Base-by-base conservation (phyloP, 768 basidiomycete species). In the Leccinum boreale region DNA sequence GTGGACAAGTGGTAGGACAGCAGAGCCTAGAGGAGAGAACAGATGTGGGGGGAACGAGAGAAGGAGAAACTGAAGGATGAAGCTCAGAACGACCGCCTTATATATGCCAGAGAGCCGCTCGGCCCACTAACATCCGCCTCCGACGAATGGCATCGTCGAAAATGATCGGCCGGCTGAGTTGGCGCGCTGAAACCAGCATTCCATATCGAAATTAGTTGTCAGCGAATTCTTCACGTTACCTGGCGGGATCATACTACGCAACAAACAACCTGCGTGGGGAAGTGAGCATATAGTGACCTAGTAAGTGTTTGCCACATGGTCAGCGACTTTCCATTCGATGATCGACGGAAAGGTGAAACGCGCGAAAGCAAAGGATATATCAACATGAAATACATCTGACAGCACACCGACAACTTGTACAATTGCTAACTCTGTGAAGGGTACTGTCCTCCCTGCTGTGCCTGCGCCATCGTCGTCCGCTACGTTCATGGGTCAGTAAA, bases 401-500 rank as follows among this genome's bases (percentile, higher is more conserved):
- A 49, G 56, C 61, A 61, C 33, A 53, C 57, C 51, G 55, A 56
- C 36, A 35, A 53, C 44, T 58, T 64, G 51, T 64, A 68, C 10
- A 19, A 42, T 36, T 53, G 60, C 62, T 64, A 72, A 54, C 31
- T 58, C 58, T 74, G 67, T n/a, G 71, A 62, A 52, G 67, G 61
- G 53, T 68, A 73, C 56, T 74, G 71, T 55, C 62, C 68, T 58
- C 63, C 70, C 57, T 71, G 73, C 52, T 68, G 69, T 29, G 46
- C 64, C 55, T 72, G 71, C 12, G 63, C 48, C 65, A 73, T 64
- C 52, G 62, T 62, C 28, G 69, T 58, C 53, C 66, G 71, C 59
- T 73, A 55, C 15, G 12, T 12, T 1, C 19, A 24, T 33, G 9
- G 15, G 35, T 66, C 44, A 58, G 58, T 15, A 48, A 62, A 60